phyloP scores from a whole-genome alignment of 257 asterid species.

The Solanum sitiens region DNA sequence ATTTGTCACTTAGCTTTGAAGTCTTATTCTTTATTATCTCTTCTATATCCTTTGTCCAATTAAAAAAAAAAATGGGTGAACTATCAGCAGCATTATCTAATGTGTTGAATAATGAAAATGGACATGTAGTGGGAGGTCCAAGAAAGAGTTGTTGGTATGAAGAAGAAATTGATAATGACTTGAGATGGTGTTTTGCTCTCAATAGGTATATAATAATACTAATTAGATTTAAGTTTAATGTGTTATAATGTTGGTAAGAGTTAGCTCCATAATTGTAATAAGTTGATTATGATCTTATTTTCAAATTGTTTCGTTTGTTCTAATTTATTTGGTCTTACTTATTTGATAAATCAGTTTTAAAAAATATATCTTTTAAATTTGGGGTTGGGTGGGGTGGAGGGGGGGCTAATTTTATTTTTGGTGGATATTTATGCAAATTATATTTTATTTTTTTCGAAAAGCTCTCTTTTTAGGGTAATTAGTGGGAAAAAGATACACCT shows the following conservation, averaged over 20 bases:
- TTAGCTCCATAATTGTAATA: too few relatives aligned
- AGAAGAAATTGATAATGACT: constrained; percentile 88
- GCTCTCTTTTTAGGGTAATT: neutral
- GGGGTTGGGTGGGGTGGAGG: neutral
- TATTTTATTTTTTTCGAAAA: neutral
- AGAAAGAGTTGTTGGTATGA: constrained; percentile 99
- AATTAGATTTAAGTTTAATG: neutral
- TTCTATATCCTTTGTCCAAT: neutral
- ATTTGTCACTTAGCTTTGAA: neutral
- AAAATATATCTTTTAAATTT: neutral
- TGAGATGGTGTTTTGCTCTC: constrained; percentile 97
- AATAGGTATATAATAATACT: constrained; percentile 41
- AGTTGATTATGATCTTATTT: neutral
- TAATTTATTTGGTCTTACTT: too few relatives aligned
- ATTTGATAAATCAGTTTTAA: neutral
- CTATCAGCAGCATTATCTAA: constrained; percentile 31
- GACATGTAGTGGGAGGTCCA: constrained; percentile 31
- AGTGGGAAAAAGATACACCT: neutral
- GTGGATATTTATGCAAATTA: neutral
- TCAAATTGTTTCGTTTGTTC: accelerated
- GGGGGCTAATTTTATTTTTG: neutral
- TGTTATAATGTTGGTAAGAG: neutral
- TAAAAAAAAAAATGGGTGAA: constrained; percentile 44
- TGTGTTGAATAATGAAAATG: constrained; percentile 19
- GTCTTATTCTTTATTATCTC: neutral